Conservation (phyloP, 2,329 filamentous ascomycete species). For the Clonostachys sp. region DNA sequence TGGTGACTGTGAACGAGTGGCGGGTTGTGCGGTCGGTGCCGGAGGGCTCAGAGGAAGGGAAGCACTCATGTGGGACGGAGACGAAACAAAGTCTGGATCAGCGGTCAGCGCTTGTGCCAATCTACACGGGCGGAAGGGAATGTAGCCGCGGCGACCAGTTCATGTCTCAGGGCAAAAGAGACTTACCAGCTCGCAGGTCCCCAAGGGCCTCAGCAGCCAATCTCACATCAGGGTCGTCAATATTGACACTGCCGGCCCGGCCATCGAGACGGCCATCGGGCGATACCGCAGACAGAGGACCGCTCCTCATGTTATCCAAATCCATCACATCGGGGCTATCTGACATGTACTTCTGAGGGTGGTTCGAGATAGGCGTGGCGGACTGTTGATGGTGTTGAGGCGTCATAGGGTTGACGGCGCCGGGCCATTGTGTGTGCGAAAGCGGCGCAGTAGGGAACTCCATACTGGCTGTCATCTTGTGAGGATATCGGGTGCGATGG, state of each 20-base stretch:
- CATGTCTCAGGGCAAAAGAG: background rate
- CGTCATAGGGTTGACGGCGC: no score
- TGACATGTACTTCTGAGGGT: slow-evolving; percentile 20
- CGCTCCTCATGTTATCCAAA: slow-evolving; percentile 34
- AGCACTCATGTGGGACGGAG: slow-evolving; percentile 44
- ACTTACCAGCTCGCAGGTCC: slow-evolving; percentile 67
- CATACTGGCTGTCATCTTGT: slow-evolving; percentile 10
- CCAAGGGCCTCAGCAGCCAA: slow-evolving; percentile 73
- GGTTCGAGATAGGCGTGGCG: no score
- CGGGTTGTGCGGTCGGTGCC: slow-evolving; percentile 1
- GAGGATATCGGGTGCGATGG: slow-evolving; percentile 9
- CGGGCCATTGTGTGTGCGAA: background rate
- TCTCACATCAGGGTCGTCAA: slow-evolving; percentile 64
- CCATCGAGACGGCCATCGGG: slow-evolving; percentile 39
- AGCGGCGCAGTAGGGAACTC: slow-evolving; percentile 10
- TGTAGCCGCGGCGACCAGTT: background rate
- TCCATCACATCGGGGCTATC: slow-evolving; percentile 46
- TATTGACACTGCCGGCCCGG: slow-evolving; percentile 45
- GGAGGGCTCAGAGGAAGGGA: slow-evolving; percentile 30
- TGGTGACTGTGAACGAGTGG: slow-evolving; percentile 26
- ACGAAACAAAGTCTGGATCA: slow-evolving; percentile 59
- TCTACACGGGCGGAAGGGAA: background rate
- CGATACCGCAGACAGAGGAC: slow-evolving; percentile 34
- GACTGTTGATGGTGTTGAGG: no score
- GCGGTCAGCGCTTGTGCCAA: background rate